These are phyloP conservation scores for Pseudogymnoascus sp. DNA, from an alignment of 2,329 filamentous ascomycete species.

Conservation along the genomic window DNA sequence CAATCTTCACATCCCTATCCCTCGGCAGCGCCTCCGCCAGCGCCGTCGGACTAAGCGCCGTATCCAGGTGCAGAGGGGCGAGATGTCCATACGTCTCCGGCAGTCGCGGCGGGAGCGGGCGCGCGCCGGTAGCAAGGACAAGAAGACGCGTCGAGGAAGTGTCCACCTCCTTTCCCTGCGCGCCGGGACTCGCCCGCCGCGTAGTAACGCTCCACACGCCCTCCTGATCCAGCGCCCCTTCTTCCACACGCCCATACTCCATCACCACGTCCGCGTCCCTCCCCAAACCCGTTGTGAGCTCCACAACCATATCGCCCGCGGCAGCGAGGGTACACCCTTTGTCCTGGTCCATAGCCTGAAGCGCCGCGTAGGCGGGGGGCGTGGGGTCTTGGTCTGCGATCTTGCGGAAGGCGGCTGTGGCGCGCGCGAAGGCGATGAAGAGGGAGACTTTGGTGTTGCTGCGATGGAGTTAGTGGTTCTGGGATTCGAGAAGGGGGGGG, in stretches of 20 bases:
- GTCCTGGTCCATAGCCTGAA: constrained; percentile 46
- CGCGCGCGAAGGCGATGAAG: constrained; percentile 49
- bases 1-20: constrained; percentile 36
- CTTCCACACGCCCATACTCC: neutral
- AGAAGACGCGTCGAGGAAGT: constrained; percentile 21
- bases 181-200: constrained; percentile 31
- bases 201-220: constrained; percentile 31
- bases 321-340: constrained; percentile 48
- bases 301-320: constrained; percentile 46
- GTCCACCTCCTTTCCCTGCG: neutral
- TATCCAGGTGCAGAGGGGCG: constrained; percentile 37
- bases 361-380: constrained; percentile 45
- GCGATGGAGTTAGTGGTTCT: constrained; percentile 13
- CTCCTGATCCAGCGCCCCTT: constrained; percentile 22
- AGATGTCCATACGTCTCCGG: constrained; percentile 25
- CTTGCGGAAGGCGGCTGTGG: constrained; percentile 42
- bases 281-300: constrained; percentile 36
- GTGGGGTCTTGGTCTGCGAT: constrained; percentile 38
- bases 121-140: constrained; percentile 51
- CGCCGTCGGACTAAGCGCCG: constrained; percentile 44
- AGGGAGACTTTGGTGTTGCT: constrained; percentile 53
- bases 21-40: constrained; percentile 35
- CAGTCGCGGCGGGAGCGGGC: constrained; percentile 32
- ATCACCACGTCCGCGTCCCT: neutral
- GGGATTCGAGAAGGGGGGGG: neutral